Evolutionary conservation across 768 basidiomycete species (phyloP), one percentile per base, ranked within the genome.

Genomic region (Russula sp.): DNA sequence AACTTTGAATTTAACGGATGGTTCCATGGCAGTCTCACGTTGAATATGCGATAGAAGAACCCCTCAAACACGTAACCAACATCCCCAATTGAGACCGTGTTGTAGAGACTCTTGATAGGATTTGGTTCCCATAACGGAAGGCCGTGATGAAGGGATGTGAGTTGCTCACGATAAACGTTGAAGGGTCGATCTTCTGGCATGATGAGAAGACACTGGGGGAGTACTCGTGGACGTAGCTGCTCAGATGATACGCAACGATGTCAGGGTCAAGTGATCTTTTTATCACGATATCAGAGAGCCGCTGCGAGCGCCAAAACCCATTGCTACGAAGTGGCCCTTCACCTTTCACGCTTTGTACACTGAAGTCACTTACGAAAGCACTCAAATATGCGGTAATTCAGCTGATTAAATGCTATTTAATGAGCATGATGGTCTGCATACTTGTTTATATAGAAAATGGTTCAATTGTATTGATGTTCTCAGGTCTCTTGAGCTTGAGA

Each of bases 21-120:
- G 25, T 57, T 7, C 25, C 50, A 52, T 1, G 41, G 34, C 36
- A 52, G 58, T 3, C 43, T 57, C 11, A 53, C 56, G 13, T 66
- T 68, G 61, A 65, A 68, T 38, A 68, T 58, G 34, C 63, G 59
- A 42, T 46, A 22, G 14, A 68, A 68, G 29, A 29, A 29, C 14
- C 67, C 67, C 9, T 60, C 49, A 2, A 22, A 5, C 7, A 68
- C 36, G 38, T 56, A 68, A 20, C 67, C 67, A 35, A 68, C 67
- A 36, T 68, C 67, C 10, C 65, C 67, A 10, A 66, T 56, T 13
- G 50, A 46, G 56, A 68, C 58, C 1, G 29, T 53, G 35, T 60
- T 35, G 29, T 68, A 68, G 34, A 59, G 16, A 7, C 36, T 6
- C 3, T 36, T 6, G 3, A 34, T 39, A 16, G 67, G 67, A 16